Evolutionary conservation across 2,329 filamentous ascomycete species (phyloP), one percentile per base, ranked within the genome.

Genomic region (Emericellopsis atlantica): DNA sequence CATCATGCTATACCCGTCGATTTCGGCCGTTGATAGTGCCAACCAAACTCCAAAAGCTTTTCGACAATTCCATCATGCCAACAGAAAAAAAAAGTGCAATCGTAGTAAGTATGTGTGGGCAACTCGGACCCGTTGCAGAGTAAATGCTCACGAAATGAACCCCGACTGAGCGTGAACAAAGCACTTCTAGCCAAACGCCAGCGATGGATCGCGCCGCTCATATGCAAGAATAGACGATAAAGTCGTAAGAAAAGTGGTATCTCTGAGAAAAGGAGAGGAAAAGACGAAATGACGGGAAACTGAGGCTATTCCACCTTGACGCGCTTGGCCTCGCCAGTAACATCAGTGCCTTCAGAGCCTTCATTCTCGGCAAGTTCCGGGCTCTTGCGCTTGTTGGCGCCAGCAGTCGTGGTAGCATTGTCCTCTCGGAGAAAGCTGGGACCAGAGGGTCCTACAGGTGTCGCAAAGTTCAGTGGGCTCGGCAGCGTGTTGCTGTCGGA

Each of bases 391-490:
- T 77, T 77, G n/a, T 60, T 54, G 5, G 43, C 43, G 5, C 43
- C 22, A 4, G 43, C 42, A 12, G 44, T 46, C 10, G 33, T 35
- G 8, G 37, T 29, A 46, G 52, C 38, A 34, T 53, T 41, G 22
- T 80, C 76, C 16, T 81, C 76, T 43, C 75, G 64, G 41, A 81
- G 50, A 48, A 81, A 81, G 43, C 75, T 79, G 3, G 77, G 77
- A 3, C 77, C 77, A 1, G 69, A 72, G 2, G 69, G 72, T 2
- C 72, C 70, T 2, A 80, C 66, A 0, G 92, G 92, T 1, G 92
- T 96, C 29, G 86, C 84, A 60, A 95, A 95, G 45, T 89, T 94
- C 47, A 96, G 65, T 9, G 92, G 92, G 56, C 88, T 95, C 0
- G 89, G 89, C 38, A 96, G 69, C 49, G 93, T 92, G 52, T 92